Evolutionary conservation across 306 rosid species (phyloP).

Genomic region (Quercus robur): DNA sequence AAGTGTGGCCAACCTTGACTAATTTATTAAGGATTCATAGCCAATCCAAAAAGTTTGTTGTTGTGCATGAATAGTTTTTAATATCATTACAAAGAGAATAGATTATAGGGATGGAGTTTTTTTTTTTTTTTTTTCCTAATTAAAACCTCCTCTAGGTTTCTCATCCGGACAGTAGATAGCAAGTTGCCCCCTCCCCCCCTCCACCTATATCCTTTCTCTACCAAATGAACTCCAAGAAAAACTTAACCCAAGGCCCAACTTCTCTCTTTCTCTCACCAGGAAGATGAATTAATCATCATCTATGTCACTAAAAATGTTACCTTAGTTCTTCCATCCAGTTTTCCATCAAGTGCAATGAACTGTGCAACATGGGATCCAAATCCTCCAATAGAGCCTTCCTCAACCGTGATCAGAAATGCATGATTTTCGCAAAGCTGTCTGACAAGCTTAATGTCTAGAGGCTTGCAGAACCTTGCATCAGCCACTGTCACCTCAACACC

Average conservation of each 20-base stretch:
- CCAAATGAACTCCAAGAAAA: not conserved
- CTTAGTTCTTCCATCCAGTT: slow-evolving; percentile 73
- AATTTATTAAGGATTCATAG: no score
- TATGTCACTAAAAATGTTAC: slow-evolving; percentile 31
- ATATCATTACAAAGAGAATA: no score
- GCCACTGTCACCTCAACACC: slow-evolving; percentile 92
- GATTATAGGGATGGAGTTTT: no score
- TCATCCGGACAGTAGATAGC: no score
- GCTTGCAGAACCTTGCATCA: slow-evolving; percentile 98
- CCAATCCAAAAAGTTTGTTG: no score
- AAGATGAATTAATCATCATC: not conserved
- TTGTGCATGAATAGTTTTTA: no score
- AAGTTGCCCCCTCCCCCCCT: no score
- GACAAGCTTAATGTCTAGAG: slow-evolving; percentile 79
- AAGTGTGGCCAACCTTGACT: no score
- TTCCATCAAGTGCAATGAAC: slow-evolving; percentile 82
- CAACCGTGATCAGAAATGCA: slow-evolving; percentile 78
- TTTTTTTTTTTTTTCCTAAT: no score
- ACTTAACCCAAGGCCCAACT: not conserved
- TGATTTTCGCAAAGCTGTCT: slow-evolving; percentile 79
- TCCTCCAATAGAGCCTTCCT: slow-evolving; percentile 95
- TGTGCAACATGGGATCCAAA: slow-evolving; percentile 95
- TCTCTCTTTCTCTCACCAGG: not conserved
- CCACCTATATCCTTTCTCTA: not conserved
- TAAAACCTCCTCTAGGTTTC: no score